These are phyloP conservation scores for Alternaria solani DNA, from an alignment of 2,329 filamentous ascomycete species.

Conservation along the genomic window DNA sequence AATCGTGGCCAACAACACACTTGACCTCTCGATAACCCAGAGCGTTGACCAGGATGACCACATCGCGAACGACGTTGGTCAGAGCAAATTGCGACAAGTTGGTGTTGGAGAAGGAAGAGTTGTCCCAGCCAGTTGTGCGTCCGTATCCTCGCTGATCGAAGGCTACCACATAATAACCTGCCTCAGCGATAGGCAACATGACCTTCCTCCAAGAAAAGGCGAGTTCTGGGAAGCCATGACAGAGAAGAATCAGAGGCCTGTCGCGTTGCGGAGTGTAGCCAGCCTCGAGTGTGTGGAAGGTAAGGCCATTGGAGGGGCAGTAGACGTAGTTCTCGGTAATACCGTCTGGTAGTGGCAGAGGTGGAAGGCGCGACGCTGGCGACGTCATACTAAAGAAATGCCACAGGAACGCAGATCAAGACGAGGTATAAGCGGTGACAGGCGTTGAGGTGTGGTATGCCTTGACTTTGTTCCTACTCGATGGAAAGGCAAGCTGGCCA, in stretches of 20 bases:
- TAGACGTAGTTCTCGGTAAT: constrained; percentile 66
- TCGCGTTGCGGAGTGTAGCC: constrained; percentile 52
- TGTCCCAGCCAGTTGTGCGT: constrained; percentile 69
- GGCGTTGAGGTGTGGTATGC: not conserved
- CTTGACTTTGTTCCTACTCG: not conserved
- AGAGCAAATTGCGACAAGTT: constrained; percentile 66
- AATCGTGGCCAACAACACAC: constrained; percentile 72
- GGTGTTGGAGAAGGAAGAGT: constrained; percentile 58
- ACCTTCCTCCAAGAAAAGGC: constrained; percentile 75
- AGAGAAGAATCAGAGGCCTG: constrained; percentile 66
- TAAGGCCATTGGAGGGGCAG: constrained; percentile 64
- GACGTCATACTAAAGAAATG: constrained; percentile 6
- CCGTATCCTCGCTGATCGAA: constrained; percentile 75
- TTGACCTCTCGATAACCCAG: constrained; percentile 66
- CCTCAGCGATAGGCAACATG: constrained; percentile 64
- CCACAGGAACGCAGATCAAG: not conserved
- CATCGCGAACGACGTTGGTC: constrained; percentile 68
- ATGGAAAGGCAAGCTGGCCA: not conserved
- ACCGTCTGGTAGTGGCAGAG: constrained; percentile 63
- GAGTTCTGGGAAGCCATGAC: constrained; percentile 73
- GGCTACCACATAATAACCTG: constrained; percentile 71
- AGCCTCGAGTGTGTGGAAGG: constrained; percentile 68
- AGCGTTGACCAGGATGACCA: constrained; percentile 67
- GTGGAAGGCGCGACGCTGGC: constrained; percentile 38
- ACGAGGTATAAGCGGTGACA: not conserved